Percentiles rank a stretch among this genome's conserved stretches.
These are phyloP conservation scores for Clausena lansium DNA, from an alignment of 345 rosid genomes.

Conservation along the genomic window DNA sequence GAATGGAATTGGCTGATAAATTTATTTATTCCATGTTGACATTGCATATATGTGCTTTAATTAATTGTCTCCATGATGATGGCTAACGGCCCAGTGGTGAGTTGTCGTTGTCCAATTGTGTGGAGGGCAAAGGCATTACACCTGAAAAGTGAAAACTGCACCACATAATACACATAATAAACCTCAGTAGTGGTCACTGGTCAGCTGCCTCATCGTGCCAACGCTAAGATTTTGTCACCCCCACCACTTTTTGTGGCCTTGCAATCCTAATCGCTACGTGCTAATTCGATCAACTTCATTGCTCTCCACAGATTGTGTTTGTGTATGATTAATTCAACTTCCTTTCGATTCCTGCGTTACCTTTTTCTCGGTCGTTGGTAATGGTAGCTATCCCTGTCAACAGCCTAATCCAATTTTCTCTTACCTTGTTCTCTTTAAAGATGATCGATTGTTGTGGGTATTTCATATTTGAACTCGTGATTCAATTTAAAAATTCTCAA, in stretches of 20 bases:
- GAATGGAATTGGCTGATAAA: no score
- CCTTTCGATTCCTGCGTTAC: background rate
- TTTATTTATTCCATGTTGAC: background rate
- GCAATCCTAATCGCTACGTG: conserved; percentile 2
- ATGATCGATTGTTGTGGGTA: background rate
- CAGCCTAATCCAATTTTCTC: conserved; percentile 21
- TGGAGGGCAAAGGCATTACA: conserved; percentile 17
- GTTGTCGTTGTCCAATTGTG: conserved; percentile 17
- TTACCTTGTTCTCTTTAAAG: background rate
- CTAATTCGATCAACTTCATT: conserved; percentile 7
- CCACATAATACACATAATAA: conserved; percentile 2
- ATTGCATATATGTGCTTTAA: background rate
- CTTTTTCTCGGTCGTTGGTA: background rate
- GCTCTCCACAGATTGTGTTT: background rate
- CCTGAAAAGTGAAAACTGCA: conserved; percentile 24
- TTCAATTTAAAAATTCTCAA: background rate
- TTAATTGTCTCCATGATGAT: background rate
- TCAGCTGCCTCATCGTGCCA: background rate
- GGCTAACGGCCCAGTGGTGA: background rate
- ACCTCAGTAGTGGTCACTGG: no score
- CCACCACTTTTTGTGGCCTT: conserved; percentile 11
- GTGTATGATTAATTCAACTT: background rate
- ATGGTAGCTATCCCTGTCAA: conserved; percentile 24
- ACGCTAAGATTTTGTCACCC: background rate
- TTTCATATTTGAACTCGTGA: background rate